A percentile compares a stretch with the other conserved stretches of the same genome.
Conservation (phyloP, 805 yeast species). For the Metschnikowia koreensis region DNA sequence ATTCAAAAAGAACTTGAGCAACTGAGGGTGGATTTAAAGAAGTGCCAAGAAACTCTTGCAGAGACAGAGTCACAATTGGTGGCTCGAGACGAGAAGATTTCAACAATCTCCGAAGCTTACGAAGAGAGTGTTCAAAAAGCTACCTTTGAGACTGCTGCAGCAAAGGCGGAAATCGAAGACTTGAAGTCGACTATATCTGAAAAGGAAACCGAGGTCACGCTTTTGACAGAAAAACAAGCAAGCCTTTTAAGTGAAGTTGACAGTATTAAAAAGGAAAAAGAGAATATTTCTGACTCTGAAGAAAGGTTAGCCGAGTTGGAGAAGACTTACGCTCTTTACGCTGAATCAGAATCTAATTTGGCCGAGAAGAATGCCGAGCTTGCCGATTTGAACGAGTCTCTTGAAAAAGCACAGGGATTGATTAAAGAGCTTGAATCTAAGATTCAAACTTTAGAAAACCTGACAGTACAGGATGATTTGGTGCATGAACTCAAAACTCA, state of each 20-base stretch:
- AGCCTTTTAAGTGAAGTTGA: neutral
- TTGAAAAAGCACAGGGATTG: neutral
- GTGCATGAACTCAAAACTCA: neutral
- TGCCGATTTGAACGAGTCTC: neutral
- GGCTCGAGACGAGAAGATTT: conserved; percentile 1
- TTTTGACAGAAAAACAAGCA: neutral
- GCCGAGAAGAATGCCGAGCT: neutral
- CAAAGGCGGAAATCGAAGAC: neutral
- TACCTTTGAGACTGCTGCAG: neutral
- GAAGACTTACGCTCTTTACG: neutral
- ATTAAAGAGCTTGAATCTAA: neutral
- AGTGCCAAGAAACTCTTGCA: neutral
- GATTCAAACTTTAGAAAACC: neutral
- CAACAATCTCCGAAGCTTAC: neutral
- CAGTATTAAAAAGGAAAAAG: neutral
- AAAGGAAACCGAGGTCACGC: neutral
- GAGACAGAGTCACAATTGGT: conserved; percentile 3
- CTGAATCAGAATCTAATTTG: neutral
- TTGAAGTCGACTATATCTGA: neutral
- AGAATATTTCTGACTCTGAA: neutral
- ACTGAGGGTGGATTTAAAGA: neutral
- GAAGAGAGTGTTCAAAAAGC: neutral
- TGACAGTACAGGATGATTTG: neutral
- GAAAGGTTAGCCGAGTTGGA: conserved; percentile 1
- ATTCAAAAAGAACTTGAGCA: neutral